Evolutionary conservation across 1,139 yeast species (phyloP), one percentile per base, ranked within the genome.

Genomic region (Geotrichum histeridarum): DNA sequence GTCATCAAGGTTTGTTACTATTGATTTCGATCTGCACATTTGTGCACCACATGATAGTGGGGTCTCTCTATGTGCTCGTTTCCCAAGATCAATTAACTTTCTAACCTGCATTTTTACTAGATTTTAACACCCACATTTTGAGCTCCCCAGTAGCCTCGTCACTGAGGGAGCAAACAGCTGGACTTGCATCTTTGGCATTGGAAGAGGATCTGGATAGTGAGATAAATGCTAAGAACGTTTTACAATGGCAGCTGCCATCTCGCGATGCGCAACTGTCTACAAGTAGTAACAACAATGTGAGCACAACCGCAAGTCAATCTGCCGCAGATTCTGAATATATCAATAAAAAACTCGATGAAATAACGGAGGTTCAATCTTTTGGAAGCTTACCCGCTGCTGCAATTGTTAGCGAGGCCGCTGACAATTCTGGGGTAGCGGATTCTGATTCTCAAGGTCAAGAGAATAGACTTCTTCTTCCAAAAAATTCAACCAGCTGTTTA

Each of bases 81-180:
- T 22, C 3, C 27, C 27, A 22, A 22, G 27, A 22, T 22, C 27
- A 22, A 22, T 22, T 22, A 22, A 22, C 27, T 22, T 22, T 22
- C 27, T 22, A 22, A 22, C 27, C 27, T 22, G 27, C 3, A 5
- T 22, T 5, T 22, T 5, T 22, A 22, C 27, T 22, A 22, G 27
- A 22, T 22, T 22, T 22, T 22, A 22, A 22, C 27, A 22, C 27
- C 27, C 27, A 22, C 27, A 22, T 22, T 22, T 5, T 22, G 27
- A 22, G 27, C 27, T 22, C 27, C 27, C 27, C 27, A 22, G 27
- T 5, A 22, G 5, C 27, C 27, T 48, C 53, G 11, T 77, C 81
- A 17, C 76, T 84, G 48, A 81, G 84, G 56, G 86, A 81, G 59
- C 84, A 82, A 58, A 78, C 87, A 0, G 86, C 84, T 2, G 80